A percentile compares a stretch with the other conserved stretches of the same genome.
Conservation (phyloP, 352 stramenopile species). For the Aphanomyces invadans region DNA sequence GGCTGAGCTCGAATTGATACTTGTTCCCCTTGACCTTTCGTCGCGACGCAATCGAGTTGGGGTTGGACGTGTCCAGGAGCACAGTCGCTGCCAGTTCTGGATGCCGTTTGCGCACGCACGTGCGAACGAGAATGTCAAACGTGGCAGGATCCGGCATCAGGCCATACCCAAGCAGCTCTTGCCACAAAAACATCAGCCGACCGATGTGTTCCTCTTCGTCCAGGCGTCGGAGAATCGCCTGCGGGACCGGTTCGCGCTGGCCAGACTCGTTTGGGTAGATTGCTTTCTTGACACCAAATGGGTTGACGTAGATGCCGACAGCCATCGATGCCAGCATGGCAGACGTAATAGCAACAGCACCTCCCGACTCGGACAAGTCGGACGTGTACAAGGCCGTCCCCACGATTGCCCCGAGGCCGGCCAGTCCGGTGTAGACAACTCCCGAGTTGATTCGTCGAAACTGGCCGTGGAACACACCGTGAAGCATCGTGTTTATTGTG, state of each 20-base stretch:
- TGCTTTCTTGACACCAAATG: conserved; percentile 63
- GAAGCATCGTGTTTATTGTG: conserved; percentile 85
- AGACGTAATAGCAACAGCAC: conserved; percentile 64
- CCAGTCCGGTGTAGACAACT: conserved; percentile 58
- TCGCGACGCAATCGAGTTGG: conserved; percentile 25
- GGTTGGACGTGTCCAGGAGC: conserved; percentile 49
- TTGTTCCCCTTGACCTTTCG: conserved; percentile 34
- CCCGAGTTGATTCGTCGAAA: conserved; percentile 52
- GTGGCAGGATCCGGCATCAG: conserved; percentile 59
- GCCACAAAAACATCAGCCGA: conserved; percentile 78
- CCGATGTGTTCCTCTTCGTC: conserved; percentile 80
- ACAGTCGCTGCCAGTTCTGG: conserved; percentile 67
- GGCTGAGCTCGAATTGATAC: conserved; percentile 52
- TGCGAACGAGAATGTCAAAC: conserved; percentile 74
- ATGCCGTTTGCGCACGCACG: conserved; percentile 76
- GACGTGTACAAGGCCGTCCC: conserved; percentile 55
- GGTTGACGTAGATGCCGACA: conserved; percentile 77
- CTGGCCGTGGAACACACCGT: conserved; percentile 77
- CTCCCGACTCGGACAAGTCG: conserved; percentile 63
- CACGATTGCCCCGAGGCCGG: conserved; percentile 47
- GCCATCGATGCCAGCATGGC: conserved; percentile 74
- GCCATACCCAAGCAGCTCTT: conserved; percentile 69
- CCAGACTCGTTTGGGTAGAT: conserved; percentile 56
- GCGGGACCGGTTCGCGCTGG: conserved; percentile 62
- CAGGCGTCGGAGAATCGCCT: conserved; percentile 74